Conservation (phyloP, 352 stramenopile genomes). For the Globisporangium acanthophoron region DNA sequence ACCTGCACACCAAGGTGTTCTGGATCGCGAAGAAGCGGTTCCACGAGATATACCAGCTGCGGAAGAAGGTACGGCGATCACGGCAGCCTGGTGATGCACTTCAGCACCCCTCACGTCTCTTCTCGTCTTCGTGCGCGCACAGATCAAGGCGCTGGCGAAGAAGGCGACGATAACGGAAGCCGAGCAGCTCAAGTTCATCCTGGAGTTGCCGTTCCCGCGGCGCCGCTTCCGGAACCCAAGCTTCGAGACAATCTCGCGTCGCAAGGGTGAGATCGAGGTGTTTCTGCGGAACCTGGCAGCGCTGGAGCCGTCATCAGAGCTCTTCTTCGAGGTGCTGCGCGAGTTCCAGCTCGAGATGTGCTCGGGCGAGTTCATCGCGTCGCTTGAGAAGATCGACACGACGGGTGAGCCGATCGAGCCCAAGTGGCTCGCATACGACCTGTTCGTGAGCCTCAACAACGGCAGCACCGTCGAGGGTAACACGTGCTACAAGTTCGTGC, state of each 20-base stretch:
- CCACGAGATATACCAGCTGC: slow-evolving; percentile 62
- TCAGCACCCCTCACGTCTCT: neutral
- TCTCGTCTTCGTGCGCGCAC: neutral
- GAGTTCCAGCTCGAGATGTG: slow-evolving; percentile 74
- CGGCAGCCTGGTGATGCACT: neutral
- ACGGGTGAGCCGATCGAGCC: slow-evolving; percentile 52
- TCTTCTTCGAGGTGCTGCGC: slow-evolving; percentile 54
- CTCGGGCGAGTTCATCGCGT: slow-evolving; percentile 68
- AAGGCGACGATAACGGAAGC: slow-evolving; percentile 29
- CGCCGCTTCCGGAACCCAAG: slow-evolving; percentile 48
- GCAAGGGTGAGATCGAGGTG: slow-evolving; percentile 58
- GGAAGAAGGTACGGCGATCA: slow-evolving; percentile 39
- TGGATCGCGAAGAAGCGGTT: slow-evolving; percentile 83
- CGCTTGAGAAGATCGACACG: slow-evolving; percentile 71
- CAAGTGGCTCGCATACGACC: slow-evolving; percentile 75
- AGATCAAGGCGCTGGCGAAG: slow-evolving; percentile 42
- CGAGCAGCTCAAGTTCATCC: slow-evolving; percentile 64
- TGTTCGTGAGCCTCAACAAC: slow-evolving; percentile 69
- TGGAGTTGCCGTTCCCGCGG: slow-evolving; percentile 68
- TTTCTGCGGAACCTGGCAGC: slow-evolving; percentile 71
- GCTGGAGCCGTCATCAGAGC: slow-evolving; percentile 45
- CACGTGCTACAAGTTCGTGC: slow-evolving; percentile 73
- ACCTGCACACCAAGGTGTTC: slow-evolving; percentile 78
- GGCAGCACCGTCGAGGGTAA: slow-evolving; percentile 53
- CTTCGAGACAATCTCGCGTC: slow-evolving; percentile 34